Evolutionary conservation across 495 filamentous ascomycete species (phyloP), one percentile per base, ranked within the genome.

Genomic region (Xylaria cubensis): DNA sequence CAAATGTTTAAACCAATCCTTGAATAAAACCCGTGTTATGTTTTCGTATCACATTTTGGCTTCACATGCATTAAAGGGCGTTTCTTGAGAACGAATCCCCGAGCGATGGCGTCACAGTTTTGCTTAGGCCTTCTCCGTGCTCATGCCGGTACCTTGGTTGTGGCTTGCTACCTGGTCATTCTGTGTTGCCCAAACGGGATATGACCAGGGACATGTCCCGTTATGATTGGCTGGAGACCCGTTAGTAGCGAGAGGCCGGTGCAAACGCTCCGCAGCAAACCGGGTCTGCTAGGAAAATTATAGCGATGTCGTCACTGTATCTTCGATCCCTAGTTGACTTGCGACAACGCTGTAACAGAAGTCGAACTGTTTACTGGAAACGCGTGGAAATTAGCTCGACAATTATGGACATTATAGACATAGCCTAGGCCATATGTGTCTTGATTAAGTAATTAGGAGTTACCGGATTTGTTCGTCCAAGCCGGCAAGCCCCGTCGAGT

Each of bases 261-360:
- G 48, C 72, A 69, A 56, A 70, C 48, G 34, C 67, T 67, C 71
- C 64, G 67, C 64, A 15, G 21, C 36, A 44, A 44, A 26, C 61
- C 21, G 61, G 39, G 12, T 44, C 61, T 21, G 0, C 34, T 41
- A 5, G 1, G 12, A n/a, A 61, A 36, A 19, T 61, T 61, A 64
- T 21, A 64, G 39, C 64, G 36, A 66, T 68, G 51, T 51, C 55
- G 64, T 66, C 64, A 66, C 48, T 41, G 8, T 36, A 46, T 36
- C 58, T 24, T 44, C 61, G 39, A 64, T 64, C 61, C 39, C 61
- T 29, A 17, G 61, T 42, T 41, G 29, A 61, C 34, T 24, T 68
- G 34, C 42, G 63, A 48, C 36, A 67, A 44, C 44, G 12, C 61
- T 55, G 24, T 50, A 9, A 17, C 46, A 69, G 29, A 34, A 46